Conservation (phyloP, 441 rosid genomes). For the Populus hybrid region DNA sequence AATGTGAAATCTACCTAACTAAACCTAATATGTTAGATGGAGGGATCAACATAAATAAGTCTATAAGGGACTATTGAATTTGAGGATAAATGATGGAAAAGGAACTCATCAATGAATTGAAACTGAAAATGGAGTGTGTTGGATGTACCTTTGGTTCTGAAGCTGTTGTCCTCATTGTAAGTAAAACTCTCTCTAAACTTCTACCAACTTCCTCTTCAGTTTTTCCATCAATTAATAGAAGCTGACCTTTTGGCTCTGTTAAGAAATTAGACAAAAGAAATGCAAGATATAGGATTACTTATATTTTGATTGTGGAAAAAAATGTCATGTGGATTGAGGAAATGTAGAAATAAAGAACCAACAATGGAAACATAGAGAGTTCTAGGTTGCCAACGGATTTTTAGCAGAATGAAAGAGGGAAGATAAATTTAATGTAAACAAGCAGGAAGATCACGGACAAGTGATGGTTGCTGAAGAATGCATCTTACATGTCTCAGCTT, state of each 20-base stretch:
- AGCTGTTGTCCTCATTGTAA: conserved; percentile 88
- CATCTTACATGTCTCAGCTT: background rate
- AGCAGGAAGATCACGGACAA: background rate
- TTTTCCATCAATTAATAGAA: conserved; percentile 89
- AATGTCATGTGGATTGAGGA: background rate
- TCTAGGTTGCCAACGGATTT: background rate
- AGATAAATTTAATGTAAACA: background rate
- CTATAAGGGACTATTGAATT: background rate
- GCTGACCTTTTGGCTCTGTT: conserved; percentile 98
- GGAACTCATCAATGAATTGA: background rate
- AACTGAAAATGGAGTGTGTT: background rate
- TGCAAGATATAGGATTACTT: conserved; percentile 2
- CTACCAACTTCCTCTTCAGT: conserved; percentile 85
- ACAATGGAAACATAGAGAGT: background rate
- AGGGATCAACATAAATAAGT: background rate
- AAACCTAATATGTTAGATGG: background rate
- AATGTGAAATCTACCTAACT: background rate
- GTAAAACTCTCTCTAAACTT: conserved; percentile 94
- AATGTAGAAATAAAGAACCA: conserved; percentile 4
- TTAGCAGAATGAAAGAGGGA: background rate
- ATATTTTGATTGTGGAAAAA: background rate
- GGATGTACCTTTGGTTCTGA: conserved; percentile 88
- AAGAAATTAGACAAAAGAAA: conserved; percentile 16
- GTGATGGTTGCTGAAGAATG: background rate
- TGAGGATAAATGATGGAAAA: background rate